Evolutionary conservation across 2,329 filamentous ascomycete genomes (phyloP).

Genomic region (Xylaria sp.): DNA sequence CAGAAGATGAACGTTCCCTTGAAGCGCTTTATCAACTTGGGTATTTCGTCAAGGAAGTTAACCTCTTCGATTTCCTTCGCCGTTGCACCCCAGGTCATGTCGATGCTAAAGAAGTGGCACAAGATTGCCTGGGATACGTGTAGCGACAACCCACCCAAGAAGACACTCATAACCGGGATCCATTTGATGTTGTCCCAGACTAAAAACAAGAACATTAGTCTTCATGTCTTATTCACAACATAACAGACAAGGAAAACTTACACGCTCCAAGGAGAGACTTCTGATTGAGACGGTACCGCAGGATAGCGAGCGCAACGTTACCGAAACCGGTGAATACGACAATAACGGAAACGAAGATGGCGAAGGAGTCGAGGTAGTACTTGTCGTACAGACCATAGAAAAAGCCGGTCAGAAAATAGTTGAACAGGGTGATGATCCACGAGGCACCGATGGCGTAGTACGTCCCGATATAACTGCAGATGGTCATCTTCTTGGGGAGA

Average conservation of each 20-base stretch:
- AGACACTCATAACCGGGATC: constrained; percentile 55
- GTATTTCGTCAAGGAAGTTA: constrained; percentile 50
- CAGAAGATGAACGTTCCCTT: constrained; percentile 50
- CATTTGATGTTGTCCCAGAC: constrained; percentile 66
- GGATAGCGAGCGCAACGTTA: constrained; percentile 61
- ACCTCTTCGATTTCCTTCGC: constrained; percentile 50
- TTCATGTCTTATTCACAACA: background rate
- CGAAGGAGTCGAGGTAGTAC: constrained; percentile 71
- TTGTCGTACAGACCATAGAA: constrained; percentile 62
- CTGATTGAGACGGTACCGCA: constrained; percentile 68
- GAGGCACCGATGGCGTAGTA: constrained; percentile 82
- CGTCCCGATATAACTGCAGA: constrained; percentile 80
- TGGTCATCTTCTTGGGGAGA: constrained; percentile 78
- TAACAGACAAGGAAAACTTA: constrained; percentile 42
- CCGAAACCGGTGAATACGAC: constrained; percentile 50
- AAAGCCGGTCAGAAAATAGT: constrained; percentile 82
- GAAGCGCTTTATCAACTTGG: constrained; percentile 47
- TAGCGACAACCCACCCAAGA: constrained; percentile 56
- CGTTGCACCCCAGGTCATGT: constrained; percentile 54
- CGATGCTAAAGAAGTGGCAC: constrained; percentile 55
- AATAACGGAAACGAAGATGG: constrained; percentile 49
- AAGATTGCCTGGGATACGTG: constrained; percentile 55
- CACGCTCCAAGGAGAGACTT: constrained; percentile 57
- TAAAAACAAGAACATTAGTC: constrained; percentile 33
- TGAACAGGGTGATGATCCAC: constrained; percentile 77